Evolutionary conservation across 768 basidiomycete species (phyloP).

Genomic region (Russula brevipes): DNA sequence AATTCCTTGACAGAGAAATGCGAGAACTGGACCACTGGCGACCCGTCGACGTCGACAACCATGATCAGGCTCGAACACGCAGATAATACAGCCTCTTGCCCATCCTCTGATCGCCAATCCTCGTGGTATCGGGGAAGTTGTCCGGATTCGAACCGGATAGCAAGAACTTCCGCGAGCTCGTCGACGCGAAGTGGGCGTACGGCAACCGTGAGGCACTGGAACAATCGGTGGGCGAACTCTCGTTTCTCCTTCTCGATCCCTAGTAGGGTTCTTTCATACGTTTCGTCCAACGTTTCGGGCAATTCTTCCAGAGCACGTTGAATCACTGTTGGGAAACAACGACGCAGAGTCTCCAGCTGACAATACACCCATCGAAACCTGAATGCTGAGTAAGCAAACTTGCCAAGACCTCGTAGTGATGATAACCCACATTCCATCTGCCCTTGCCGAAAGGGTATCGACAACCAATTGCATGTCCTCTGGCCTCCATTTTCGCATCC

Average conservation of each 20-base stretch:
- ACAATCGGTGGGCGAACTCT: conserved; percentile 6
- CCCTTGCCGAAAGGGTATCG: conserved; percentile 2
- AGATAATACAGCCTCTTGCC: conserved; percentile 2
- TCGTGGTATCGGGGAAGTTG: neutral
- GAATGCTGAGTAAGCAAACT: neutral
- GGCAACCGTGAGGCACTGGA: neutral
- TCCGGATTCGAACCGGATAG: neutral
- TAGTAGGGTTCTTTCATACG: neutral
- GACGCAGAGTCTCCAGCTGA: conserved; percentile 5
- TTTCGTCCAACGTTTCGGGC: conserved; percentile 6
- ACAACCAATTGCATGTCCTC: conserved; percentile 1
- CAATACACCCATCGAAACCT: conserved; percentile 16
- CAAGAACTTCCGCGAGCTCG: conserved; percentile 12
- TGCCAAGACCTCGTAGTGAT: neutral
- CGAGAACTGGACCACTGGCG: conserved; percentile 8
- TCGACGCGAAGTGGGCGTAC: neutral
- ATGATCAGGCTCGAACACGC: conserved; percentile 1
- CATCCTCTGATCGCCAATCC: conserved; percentile 1
- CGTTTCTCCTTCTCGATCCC: neutral
- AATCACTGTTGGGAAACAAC: neutral
- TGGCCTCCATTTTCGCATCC: conserved; percentile 6
- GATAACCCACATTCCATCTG: conserved; percentile 14
- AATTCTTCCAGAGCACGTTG: neutral
- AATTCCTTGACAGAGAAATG: conserved; percentile 21
- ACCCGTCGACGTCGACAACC: neutral